phyloP scores from a whole-genome alignment of 352 stramenopile genomes.

The Blastocystis sp. region DNA sequence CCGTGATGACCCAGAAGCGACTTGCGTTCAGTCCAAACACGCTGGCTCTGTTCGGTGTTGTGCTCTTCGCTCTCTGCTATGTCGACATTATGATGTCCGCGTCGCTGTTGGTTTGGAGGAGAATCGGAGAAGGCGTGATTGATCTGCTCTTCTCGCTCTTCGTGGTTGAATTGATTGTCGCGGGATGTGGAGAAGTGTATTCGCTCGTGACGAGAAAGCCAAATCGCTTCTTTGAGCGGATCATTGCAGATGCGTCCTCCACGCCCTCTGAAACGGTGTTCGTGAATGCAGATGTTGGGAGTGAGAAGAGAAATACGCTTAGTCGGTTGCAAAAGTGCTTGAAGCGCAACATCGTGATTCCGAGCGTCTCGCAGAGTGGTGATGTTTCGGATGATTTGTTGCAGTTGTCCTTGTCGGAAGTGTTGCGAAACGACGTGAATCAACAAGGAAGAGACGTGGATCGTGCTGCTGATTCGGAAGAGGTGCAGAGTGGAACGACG shows the following conservation, averaged over 20 bases:
- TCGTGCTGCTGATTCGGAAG: not conserved
- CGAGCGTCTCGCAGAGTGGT: not conserved
- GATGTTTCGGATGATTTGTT: not conserved
- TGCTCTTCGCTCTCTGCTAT: conserved; percentile 3
- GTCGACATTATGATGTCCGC: not conserved
- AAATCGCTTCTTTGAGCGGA: conserved; percentile 13
- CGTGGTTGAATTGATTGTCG: not conserved
- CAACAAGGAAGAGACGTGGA: not conserved
- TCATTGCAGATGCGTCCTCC: not conserved
- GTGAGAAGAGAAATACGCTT: not conserved
- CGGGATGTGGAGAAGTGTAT: not conserved
- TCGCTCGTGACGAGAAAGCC: not conserved
- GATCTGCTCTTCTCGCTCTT: not conserved
- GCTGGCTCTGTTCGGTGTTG: not conserved
- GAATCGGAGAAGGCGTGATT: not conserved
- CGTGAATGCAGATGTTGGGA: not conserved
- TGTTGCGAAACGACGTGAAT: not conserved
- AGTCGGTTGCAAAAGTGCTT: not conserved
- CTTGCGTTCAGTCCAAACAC: not conserved
- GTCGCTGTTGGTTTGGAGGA: not conserved
- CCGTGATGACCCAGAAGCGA: not conserved
- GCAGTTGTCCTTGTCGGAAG: conserved; percentile 4
- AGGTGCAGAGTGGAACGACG: not conserved
- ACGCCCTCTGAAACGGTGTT: not conserved
- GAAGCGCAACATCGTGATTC: not conserved